phyloP scores from a whole-genome alignment of 805 yeast species.

The Middelhovenomyces tepae region DNA sequence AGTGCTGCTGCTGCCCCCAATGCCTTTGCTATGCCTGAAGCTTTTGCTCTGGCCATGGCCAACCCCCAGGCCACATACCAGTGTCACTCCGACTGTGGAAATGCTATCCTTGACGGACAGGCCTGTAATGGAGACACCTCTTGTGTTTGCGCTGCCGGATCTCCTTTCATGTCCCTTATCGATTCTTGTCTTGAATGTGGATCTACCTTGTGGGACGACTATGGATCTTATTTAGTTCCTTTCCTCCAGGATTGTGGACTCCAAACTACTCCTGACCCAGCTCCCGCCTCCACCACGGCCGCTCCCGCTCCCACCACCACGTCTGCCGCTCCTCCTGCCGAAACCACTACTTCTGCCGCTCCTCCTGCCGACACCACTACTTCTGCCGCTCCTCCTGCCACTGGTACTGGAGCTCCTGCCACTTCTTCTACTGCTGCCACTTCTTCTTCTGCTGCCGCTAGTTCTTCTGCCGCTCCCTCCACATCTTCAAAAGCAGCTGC shows the following conservation, averaged over 20 bases:
- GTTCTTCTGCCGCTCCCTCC: not conserved
- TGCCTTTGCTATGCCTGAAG: constrained; percentile 6
- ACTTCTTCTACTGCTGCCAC: not conserved
- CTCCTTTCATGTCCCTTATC: not conserved
- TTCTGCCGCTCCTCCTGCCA: not conserved
- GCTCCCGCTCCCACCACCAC: not conserved
- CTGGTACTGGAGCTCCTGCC: not conserved
- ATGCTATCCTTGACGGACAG: constrained; percentile 1
- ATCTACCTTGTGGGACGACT: not conserved
- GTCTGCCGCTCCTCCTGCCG: constrained; percentile 1
- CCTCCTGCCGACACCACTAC: not conserved
- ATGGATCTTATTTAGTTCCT: not conserved
- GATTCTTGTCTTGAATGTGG: constrained; percentile 4
- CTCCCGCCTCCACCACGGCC: not conserved
- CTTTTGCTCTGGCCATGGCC: constrained; percentile 4
- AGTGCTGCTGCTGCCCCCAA: not conserved
- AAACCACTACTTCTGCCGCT: constrained; percentile 1
- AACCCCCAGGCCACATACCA: constrained; percentile 3
- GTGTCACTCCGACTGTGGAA: constrained; percentile 3
- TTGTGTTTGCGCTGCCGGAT: constrained; percentile 2
- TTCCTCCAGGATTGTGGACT: not conserved
- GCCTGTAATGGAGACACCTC: not conserved
- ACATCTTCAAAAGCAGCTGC: not conserved
- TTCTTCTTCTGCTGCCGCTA: not conserved
- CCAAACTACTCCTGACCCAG: constrained; percentile 3